Conservation (phyloP, 2,329 filamentous ascomycete genomes). For the Arachnomyces sp. region DNA sequence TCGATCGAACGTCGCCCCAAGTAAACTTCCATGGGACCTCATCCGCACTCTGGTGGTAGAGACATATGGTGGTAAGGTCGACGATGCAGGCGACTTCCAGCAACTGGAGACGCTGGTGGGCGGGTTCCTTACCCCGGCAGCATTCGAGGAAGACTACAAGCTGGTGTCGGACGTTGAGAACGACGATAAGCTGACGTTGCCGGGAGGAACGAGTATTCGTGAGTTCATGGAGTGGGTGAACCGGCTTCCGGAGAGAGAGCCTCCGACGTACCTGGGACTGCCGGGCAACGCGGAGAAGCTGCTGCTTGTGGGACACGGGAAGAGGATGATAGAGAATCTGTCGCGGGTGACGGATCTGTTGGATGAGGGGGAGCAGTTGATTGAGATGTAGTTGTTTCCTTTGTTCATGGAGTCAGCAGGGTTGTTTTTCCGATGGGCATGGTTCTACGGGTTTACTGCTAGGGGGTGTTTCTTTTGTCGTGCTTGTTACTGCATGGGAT, state of each 20-base stretch:
- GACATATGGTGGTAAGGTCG: conserved; percentile 96
- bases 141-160: conserved; percentile 88
- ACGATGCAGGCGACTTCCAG: conserved; percentile 76
- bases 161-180: conserved; percentile 62
- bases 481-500: background rate
- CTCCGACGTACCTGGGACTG: conserved; percentile 86
- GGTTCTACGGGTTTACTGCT: background rate
- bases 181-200: conserved; percentile 60
- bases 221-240: conserved; percentile 92
- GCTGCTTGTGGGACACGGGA: conserved; percentile 77
- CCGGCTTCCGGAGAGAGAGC: conserved; percentile 84
- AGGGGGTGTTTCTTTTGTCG: background rate
- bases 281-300: conserved; percentile 96
- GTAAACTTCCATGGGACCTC: conserved; percentile 95
- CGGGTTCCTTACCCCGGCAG: conserved; percentile 71
- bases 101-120: conserved; percentile 65
- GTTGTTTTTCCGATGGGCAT: background rate
- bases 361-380: conserved; percentile 88
- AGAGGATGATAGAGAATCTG: conserved; percentile 74
- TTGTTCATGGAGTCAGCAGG: conserved; percentile 2
- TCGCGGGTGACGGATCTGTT: conserved; percentile 77
- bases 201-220: conserved; percentile 68
- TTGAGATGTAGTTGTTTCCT: conserved; percentile 43
- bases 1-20: conserved; percentile 84
- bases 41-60: conserved; percentile 82